Evolutionary conservation across 768 basidiomycete species (phyloP), one percentile per base, ranked within the genome.

Genomic region (Lactarius akahatsu): DNA sequence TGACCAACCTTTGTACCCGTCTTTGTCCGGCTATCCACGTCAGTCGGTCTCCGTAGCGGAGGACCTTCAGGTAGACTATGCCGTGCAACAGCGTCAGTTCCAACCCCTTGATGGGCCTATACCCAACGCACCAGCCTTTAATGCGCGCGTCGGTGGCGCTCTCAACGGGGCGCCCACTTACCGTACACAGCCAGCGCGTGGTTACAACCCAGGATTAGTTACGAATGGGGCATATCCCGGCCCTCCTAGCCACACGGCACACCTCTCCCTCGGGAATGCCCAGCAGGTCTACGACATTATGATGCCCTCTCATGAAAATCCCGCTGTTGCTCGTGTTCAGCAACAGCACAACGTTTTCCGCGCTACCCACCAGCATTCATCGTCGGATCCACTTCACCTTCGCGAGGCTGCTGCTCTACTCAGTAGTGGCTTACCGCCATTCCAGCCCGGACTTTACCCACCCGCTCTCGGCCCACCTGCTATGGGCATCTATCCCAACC

Each of bases 241-340:
- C 9, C 52, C 80, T 78, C 64, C 89, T 50, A 78, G 80, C 45
- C 86, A 89, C 72, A 82, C 85, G n/a, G 79, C 86, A 18, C 87
- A 89, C 69, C 81, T 91, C 63, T 87, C 89, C 13, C 78, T 91
- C 61, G 88, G 87, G 65, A 89, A 84, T 72, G 83, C 89, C 34
- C 90, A 91, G 71, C 90, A 91, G 72, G 72, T 91, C 61, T 92
- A 91, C 71, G 90, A 91, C 72, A 89, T 92, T 83, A 77, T 86
- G 57, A 82, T 78, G 32, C 76, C 81, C 40, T 79, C 83, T 63
- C 74, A 88, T 68, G 80, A 80, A 67, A 85, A 82, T 73, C 83
- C 88, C 41, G 84, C 89, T 38, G 86, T 90, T 64, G 81, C 85
- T 59, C 90, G 90, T 70, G 85, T 91, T 59, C 91, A 92, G 75